Evolutionary conservation across 345 rosid species (phyloP), one percentile per base, ranked within the genome.

Genomic region (Brassica incana): DNA sequence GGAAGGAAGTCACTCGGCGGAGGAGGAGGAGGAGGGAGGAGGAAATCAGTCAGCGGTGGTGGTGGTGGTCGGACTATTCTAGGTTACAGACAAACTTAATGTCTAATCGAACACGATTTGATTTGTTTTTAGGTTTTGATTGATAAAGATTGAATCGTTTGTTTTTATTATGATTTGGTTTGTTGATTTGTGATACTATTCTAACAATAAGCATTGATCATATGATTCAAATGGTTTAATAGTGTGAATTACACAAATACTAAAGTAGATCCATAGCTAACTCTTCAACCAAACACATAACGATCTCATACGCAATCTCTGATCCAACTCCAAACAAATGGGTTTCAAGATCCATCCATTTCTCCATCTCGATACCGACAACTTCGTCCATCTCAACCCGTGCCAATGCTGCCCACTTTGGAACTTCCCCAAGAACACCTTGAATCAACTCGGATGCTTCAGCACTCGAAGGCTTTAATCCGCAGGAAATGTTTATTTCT

Each of bases 301-400:
- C 86, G 29, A 93, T 91, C 62, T 89, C 89, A 62, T 73, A 67
- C 5, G 85, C 92, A 15, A 92, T 84, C 73, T 88, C 87, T 25
- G 81, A 75, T 9, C 88, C 98, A 68, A 81, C 38, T 82, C 92
- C 97, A 50, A 83, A 84, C 23, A 82, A 76, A 81, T 90, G 94
- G 0, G 86, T 77, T 27, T 89, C 93, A 40, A 91, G 85, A 75
- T 87, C 91, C 10, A 83, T 76, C 98, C 93, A 92, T 81, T 88
- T 92, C 54, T 90, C 95, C 52, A 88, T 89, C 75, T 92, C 95
- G 60, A 83, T 84, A 38, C 86, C 83, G 14, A 89, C 72, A 20
- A 90, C 74, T 63, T 93, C 94, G 35, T 95, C 93, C 1, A 84
- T 77, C 27, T 67, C 74, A 88, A 84, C 77, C 75, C 85, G 77